These are phyloP conservation scores for Dendryphion nanum DNA, from an alignment of 2,329 filamentous ascomycete species.

Conservation along the genomic window DNA sequence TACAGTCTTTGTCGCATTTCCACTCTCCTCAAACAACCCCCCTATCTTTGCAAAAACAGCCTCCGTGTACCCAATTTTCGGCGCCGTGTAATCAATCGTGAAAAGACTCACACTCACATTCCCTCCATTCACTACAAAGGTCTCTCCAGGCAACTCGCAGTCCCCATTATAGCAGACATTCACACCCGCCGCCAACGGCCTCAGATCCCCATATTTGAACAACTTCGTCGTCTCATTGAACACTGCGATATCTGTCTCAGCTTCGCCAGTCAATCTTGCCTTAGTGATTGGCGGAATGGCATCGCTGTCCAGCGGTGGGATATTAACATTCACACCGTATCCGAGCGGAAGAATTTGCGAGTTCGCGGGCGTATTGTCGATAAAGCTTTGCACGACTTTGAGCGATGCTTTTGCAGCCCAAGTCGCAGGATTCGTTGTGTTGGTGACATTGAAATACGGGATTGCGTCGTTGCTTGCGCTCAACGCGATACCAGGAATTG, in stretches of 20 bases:
- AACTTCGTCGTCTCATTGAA: constrained; percentile 45
- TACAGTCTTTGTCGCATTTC: no score
- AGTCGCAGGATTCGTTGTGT: constrained; percentile 44
- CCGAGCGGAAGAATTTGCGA: constrained; percentile 46
- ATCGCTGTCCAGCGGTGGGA: constrained; percentile 45
- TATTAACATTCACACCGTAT: constrained; percentile 55
- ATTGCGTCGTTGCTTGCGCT: constrained; percentile 45
- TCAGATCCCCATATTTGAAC: constrained; percentile 51
- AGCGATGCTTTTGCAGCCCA: constrained; percentile 45
- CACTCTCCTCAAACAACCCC: constrained; percentile 8
- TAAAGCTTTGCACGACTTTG: constrained; percentile 47
- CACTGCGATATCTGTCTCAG: constrained; percentile 47
- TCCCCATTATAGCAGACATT: constrained; percentile 55
- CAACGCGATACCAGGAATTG: constrained; percentile 52
- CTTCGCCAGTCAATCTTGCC: constrained; percentile 51
- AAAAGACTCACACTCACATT: constrained; percentile 48
- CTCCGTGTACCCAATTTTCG: constrained; percentile 28
- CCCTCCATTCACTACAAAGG: constrained; percentile 45
- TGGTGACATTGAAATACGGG: constrained; percentile 46
- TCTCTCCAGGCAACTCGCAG: constrained; percentile 52
- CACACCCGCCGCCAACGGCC: constrained; percentile 47
- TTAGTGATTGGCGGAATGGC: constrained; percentile 47
- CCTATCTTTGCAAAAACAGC: constrained; percentile 17
- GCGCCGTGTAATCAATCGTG: constrained; percentile 53
- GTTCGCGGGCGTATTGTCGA: constrained; percentile 34